Evolutionary conservation across 163 green algal genomes (phyloP), one percentile per base, ranked within the genome.

Genomic region (Prototheca wickerhamii): DNA sequence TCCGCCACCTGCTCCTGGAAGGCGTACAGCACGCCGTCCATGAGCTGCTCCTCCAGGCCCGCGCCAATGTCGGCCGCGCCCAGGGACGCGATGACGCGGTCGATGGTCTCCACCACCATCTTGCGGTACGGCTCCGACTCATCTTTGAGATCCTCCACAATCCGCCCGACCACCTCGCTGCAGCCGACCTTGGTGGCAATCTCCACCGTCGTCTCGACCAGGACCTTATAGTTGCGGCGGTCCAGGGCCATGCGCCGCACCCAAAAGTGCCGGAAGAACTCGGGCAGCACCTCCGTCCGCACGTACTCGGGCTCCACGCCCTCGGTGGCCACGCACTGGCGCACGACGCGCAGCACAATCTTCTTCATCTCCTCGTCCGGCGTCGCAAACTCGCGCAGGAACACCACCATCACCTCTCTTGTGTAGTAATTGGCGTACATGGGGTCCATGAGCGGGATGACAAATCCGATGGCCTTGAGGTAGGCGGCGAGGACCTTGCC

Each of bases 301-400:
- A 98, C 89, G 82, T 97, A 98, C 35, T 94, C 84, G 4, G 86
- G 65, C 79, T 97, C 87, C 61, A 98, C 92, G 54, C 92, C 92
- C 60, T 97, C 91, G 17, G 90, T 97, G 43, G 55, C 79, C 64
- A 97, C 90, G 72, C 89, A 97, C 81, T 98, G 91, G 81, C 96
- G 91, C 25, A 98, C 89, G 69, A 98, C 90, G 79, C 97, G 95
- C 60, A 99, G 86, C 77, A 97, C 91, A 61, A 98, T 99, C 85
- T 98, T 98, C 88, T 98, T 99, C 93, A 99, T 99, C 82, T 99
- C 93, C 75, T 99, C 93, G 75, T 99, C 93, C 0, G 93, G 89
- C 3, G 90, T 95, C 75, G 85, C 72, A 72, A 99, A 98, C 83
- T 99, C 93, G 29, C 93, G 77, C 50, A 97, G 89, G 35, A 98